These are phyloP conservation scores for Paramecium bursaria DNA, from an alignment of 73 alveolate species.

Conservation along the genomic window DNA sequence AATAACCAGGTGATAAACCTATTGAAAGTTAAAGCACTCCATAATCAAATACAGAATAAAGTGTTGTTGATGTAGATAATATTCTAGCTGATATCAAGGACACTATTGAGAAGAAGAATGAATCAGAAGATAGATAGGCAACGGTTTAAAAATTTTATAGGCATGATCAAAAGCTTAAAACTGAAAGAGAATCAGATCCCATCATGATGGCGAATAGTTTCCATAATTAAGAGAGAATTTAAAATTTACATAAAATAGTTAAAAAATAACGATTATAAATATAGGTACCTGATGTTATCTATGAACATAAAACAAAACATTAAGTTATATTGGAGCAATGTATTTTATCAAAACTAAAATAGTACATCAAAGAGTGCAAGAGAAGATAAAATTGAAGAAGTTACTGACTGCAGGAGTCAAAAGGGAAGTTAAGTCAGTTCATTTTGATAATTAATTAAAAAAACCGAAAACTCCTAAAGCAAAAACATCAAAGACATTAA, in stretches of 20 bases:
- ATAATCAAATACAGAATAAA: slow-evolving; percentile 15
- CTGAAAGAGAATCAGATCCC: slow-evolving; percentile 26
- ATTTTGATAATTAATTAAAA: no score
- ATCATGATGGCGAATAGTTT: neutral
- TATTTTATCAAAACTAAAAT: neutral
- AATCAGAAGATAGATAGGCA: neutral
- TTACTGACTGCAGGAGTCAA: no score
- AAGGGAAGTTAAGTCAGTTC: no score
- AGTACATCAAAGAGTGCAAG: slow-evolving; percentile 54
- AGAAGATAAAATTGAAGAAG: slow-evolving; percentile 17
- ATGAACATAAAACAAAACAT: slow-evolving; percentile 26
- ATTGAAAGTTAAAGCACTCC: slow-evolving; percentile 28
- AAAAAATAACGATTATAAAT: slow-evolving; percentile 31
- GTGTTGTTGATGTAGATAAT: slow-evolving; percentile 22
- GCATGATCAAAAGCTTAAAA: slow-evolving; percentile 3
- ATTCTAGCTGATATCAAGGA: slow-evolving; percentile 32
- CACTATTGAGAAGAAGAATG: neutral
- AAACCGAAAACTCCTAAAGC: no score
- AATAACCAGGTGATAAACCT: slow-evolving; percentile 46
- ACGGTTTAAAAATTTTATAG: neutral
- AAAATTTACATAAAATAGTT: slow-evolving; percentile 25
- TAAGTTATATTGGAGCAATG: slow-evolving; percentile 34
- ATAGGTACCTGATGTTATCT: slow-evolving; percentile 9
- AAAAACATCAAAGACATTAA: no score
- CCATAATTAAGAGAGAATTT: slow-evolving; percentile 7